Conservation (phyloP, 202 grass and related monocot species). For the Musa balbisiana region DNA sequence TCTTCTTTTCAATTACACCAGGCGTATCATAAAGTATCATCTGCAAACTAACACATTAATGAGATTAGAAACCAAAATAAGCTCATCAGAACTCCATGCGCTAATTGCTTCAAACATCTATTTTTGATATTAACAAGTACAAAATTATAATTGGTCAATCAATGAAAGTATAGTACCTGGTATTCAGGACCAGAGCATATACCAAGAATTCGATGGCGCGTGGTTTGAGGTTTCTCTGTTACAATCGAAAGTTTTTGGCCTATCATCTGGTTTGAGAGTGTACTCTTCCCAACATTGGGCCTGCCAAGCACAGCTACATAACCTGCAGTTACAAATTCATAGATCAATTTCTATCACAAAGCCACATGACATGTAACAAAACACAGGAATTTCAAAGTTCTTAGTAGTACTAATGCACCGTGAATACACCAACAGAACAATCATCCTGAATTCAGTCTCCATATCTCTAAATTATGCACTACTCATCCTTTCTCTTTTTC, state of each 20-base stretch:
- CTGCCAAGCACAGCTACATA: constrained; percentile 87
- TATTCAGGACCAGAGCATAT: constrained; percentile 84
- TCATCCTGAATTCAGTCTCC: not conserved
- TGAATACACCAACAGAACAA: not conserved
- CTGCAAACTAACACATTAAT: constrained; percentile 89
- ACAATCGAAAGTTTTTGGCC: constrained; percentile 94
- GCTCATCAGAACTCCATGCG: not conserved
- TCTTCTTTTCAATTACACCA: constrained; percentile 75
- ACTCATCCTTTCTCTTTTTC: not conserved
- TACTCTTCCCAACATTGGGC: constrained; percentile 96
- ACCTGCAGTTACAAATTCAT: constrained; percentile 26
- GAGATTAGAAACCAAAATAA: constrained; percentile 42
- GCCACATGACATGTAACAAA: not conserved
- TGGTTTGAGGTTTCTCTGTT: constrained; percentile 86
- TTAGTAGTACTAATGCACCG: not conserved
- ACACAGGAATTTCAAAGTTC: not conserved
- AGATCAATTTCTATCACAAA: not conserved
- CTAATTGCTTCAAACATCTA: not conserved
- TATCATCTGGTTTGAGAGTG: constrained; percentile 85
- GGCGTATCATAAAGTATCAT: constrained; percentile 96
- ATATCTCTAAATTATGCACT: not conserved
- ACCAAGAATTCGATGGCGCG: constrained; percentile 76
- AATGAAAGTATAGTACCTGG: constrained; percentile 56
- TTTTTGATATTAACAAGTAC: not conserved
- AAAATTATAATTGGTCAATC: not conserved